Evolutionary conservation across 75 land plant species (phyloP).

Genomic region (Ceratopteris richardii): DNA sequence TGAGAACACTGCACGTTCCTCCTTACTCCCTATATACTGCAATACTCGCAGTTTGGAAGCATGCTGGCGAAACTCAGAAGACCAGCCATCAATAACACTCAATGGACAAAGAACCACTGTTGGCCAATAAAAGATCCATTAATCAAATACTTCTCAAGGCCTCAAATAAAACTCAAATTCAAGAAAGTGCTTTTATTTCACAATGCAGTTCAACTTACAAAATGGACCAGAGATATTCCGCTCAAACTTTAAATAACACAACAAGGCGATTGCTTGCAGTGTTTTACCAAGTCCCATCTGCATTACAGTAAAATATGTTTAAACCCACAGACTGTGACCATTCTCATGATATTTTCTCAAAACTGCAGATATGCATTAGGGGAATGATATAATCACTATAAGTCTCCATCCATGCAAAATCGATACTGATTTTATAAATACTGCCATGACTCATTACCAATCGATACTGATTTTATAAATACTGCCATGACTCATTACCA

Average conservation of each 20-base stretch:
- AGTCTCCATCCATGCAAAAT: too few relatives aligned
- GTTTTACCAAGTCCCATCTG: slow-evolving; percentile 98
- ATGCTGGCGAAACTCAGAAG: slow-evolving; percentile 56
- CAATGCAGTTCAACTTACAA: slow-evolving; percentile 53
- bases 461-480: too few relatives aligned
- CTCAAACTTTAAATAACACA: slow-evolving; percentile 56
- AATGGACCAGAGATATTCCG: slow-evolving; percentile 54
- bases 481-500: too few relatives aligned
- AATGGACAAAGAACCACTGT: slow-evolving; percentile 87
- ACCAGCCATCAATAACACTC: slow-evolving; percentile 88
- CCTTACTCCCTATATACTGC: slow-evolving; percentile 70
- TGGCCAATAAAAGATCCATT: neutral
- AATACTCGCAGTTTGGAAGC: slow-evolving; percentile 52
- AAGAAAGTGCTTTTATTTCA: neutral
- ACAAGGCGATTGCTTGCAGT: slow-evolving; percentile 65
- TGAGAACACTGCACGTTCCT: slow-evolving; percentile 36
- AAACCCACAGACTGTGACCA: too few relatives aligned
- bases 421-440: too few relatives aligned
- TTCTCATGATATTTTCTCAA: too few relatives aligned
- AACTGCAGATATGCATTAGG: too few relatives aligned
- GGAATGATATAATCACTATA: too few relatives aligned
- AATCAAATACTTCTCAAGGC: too few relatives aligned
- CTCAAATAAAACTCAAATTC: neutral
- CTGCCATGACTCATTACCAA: too few relatives aligned
- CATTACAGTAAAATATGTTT: neutral